These are phyloP conservation scores for Nematocida displodere DNA, from an alignment of 371 early-diverging fungal genomes.

Conservation along the genomic window DNA sequence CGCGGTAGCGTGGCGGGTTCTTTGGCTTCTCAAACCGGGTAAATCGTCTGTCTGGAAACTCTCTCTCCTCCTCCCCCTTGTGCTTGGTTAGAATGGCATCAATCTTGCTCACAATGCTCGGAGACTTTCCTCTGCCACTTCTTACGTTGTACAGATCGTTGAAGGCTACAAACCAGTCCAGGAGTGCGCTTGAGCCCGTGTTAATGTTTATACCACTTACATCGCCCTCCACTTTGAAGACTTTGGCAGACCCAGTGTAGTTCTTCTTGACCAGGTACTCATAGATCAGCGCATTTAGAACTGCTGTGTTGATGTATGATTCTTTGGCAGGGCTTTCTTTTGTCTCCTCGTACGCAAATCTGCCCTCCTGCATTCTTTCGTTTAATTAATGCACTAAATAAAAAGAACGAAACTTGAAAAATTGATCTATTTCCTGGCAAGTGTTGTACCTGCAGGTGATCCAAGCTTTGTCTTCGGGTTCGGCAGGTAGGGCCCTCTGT, in stretches of 20 bases:
- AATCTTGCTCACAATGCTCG: constrained; percentile 32
- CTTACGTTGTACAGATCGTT: constrained; percentile 62
- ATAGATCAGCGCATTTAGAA: constrained; percentile 58
- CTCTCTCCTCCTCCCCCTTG: neutral
- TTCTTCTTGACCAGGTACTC: constrained; percentile 63
- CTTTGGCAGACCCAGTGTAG: constrained; percentile 57
- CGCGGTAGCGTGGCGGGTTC: neutral
- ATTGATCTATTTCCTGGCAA: constrained; percentile 6
- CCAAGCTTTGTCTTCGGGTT: no score
- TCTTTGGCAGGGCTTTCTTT: constrained; percentile 17
- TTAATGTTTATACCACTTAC: constrained; percentile 46
- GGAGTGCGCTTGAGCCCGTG: constrained; percentile 52
- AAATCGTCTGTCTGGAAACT: neutral
- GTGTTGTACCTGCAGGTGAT: no score
- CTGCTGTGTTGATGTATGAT: constrained; percentile 44
- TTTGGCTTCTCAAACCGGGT: neutral
- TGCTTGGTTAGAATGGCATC: constrained; percentile 34
- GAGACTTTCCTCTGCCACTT: constrained; percentile 40
- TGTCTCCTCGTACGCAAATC: constrained; percentile 20
- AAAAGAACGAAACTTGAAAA: constrained; percentile 34
- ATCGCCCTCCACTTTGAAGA: constrained; percentile 57
- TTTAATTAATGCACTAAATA: constrained; percentile 39
- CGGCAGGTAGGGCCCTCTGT: no score
- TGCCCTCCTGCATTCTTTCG: constrained; percentile 45
- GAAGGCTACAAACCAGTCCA: constrained; percentile 64